phyloP scores from a whole-genome alignment of 2,329 filamentous ascomycete species.

The Pestalotiopsis sp. region DNA sequence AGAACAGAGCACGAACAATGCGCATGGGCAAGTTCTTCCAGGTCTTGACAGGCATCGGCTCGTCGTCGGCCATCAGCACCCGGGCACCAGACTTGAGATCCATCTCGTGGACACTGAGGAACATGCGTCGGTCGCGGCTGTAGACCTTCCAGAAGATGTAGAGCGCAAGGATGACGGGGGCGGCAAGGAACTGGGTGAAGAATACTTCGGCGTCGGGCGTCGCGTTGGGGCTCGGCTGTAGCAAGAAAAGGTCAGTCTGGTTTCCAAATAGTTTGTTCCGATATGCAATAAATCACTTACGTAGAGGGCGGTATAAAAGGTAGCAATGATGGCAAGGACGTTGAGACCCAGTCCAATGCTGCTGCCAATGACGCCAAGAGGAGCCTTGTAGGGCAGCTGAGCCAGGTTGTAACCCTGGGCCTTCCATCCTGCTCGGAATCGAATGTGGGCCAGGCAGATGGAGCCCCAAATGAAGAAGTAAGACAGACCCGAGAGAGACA shows the following conservation, averaged over 20 bases:
- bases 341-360: constrained; percentile 71
- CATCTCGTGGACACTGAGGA: constrained; percentile 60
- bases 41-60: constrained; percentile 32
- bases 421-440: constrained; percentile 65
- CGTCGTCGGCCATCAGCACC: constrained; percentile 53
- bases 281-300: constrained; percentile 31
- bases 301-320: constrained; percentile 71
- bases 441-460: constrained; percentile 66
- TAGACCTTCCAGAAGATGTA: constrained; percentile 70
- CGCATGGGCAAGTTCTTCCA: constrained; percentile 39
- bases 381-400: constrained; percentile 50
- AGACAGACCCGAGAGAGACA: constrained; percentile 72
- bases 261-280: not conserved
- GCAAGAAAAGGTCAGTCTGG: not conserved
- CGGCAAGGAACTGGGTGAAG: constrained; percentile 62
- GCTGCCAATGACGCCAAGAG: constrained; percentile 65
- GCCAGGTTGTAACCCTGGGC: constrained; percentile 55
- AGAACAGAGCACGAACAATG: constrained; percentile 37
- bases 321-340: constrained; percentile 67
- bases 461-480: constrained; percentile 78
- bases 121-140: constrained; percentile 53
- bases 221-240: constrained; percentile 35
- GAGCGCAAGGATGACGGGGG: constrained; percentile 56
- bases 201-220: constrained; percentile 49
- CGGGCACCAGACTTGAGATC: constrained; percentile 63